Evolutionary conservation across 768 basidiomycete species (phyloP).

Genomic region (Boletus rufocinnamomeus): DNA sequence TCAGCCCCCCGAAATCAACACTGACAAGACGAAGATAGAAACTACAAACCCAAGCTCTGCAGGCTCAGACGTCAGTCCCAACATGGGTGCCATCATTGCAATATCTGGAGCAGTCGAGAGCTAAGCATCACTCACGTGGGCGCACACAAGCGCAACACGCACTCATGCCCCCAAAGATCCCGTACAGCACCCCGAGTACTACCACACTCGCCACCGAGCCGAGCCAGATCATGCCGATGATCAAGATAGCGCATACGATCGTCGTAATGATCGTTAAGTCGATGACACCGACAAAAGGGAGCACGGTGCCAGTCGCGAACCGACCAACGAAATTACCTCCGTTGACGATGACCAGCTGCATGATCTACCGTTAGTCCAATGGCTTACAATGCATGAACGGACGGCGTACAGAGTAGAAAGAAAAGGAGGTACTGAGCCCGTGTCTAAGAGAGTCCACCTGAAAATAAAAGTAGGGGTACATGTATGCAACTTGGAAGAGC

Average conservation of each 20-base stretch:
- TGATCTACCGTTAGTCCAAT: background rate
- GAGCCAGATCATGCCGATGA: slow-evolving; percentile 50
- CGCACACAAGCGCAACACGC: slow-evolving; percentile 6
- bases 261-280: slow-evolving; percentile 43
- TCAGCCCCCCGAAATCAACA: background rate
- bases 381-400: background rate
- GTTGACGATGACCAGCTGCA: slow-evolving; percentile 55
- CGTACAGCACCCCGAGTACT: slow-evolving; percentile 47
- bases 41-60: slow-evolving; percentile 51
- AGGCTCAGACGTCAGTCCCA: slow-evolving; percentile 47
- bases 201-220: slow-evolving; percentile 40
- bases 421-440: slow-evolving; percentile 44
- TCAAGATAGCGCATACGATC: slow-evolving; percentile 37
- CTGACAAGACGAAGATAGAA: background rate
- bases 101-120: slow-evolving; percentile 32
- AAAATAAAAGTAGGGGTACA: slow-evolving; percentile 58
- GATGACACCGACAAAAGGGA: slow-evolving; percentile 43
- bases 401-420: slow-evolving; percentile 53
- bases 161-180: slow-evolving; percentile 50
- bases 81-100: slow-evolving; percentile 42
- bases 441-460: slow-evolving; percentile 56
- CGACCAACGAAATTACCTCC: slow-evolving; percentile 51
- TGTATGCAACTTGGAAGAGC: slow-evolving; percentile 41
- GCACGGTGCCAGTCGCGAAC: slow-evolving; percentile 42
- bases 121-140: background rate